phyloP scores from a whole-genome alignment of 305 asterid species.

The Salvia sclarea region DNA sequence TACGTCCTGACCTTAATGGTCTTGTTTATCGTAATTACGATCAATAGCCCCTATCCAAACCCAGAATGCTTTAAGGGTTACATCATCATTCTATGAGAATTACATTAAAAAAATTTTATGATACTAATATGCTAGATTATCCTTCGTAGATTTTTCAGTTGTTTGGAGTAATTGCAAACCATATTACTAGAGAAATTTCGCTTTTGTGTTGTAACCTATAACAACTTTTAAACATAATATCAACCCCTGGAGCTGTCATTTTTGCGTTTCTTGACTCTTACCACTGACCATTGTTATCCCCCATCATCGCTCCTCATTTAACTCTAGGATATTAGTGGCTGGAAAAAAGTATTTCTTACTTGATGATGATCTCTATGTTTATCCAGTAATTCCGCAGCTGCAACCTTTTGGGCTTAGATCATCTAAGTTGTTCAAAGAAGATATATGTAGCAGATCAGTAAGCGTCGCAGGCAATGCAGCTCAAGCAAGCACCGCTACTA shows the following conservation, averaged over 20 bases:
- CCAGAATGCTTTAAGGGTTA: neutral
- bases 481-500: slow-evolving; percentile 64
- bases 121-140: neutral
- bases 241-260: neutral
- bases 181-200: neutral
- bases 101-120: neutral
- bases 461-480: slow-evolving; percentile 58
- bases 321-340: slow-evolving; percentile 8
- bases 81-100: neutral
- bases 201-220: neutral
- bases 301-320: slow-evolving; percentile 17
- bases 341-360: slow-evolving; percentile 19
- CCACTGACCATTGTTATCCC: slow-evolving; percentile 17
- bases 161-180: neutral
- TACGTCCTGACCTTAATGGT: neutral
- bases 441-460: slow-evolving; percentile 38
- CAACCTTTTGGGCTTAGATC: slow-evolving; percentile 63
- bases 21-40: neutral
- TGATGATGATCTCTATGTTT: slow-evolving; percentile 32
- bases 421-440: slow-evolving; percentile 51
- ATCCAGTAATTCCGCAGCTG: slow-evolving; percentile 61
- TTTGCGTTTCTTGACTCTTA: neutral
- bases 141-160: neutral
- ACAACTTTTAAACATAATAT: neutral
- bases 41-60: neutral